Evolutionary conservation across 345 rosid genomes (phyloP), one percentile per base, ranked within the genome.

Genomic region (Anastatica hierochuntica): DNA sequence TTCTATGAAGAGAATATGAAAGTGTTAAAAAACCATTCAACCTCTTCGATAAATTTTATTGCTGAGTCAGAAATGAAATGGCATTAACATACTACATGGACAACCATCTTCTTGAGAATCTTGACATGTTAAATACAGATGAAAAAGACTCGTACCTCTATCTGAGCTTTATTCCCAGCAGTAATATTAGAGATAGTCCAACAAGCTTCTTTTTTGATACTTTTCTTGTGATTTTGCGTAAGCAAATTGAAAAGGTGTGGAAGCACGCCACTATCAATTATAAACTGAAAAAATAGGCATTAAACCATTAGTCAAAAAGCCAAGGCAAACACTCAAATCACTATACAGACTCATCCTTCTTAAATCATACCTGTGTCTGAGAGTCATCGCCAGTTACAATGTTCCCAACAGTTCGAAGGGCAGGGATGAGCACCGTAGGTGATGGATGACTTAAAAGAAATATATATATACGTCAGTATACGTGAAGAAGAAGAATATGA

Each of bases 161-260:
- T 83, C 64, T 87, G 95, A 68, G 53, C 35, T 72, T 49, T 75
- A 64, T 81, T 87, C 34, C 92, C 92, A 43, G 95, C 95, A 49
- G 92, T 83, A 43, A 86, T 81, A 77, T 86, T 86, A 19, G 95
- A 86, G 66, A 87, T 76, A n/a, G 90, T 85, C 95, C 95, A 80
- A 63, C 95, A 82, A 33, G 95, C 95, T 72, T 82, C 95, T 31
- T 85, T 85, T 72, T 85, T 85, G 2, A 85, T 85, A 70, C 90
- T 85, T 66, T 85, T 85, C 69, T 82, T 85, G 77, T 75, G 79
- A 73, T 75, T 82, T 78, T 82, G 82, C 6, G 79, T 69, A 15
- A 85, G 76, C 54, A 87, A 79, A 74, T 81, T 79, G 51, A 70
- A 71, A 15, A 87, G 84, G 58, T 75, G 76, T 10, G 89, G 81